These are phyloP conservation scores for Monilinia fructigena DNA, from an alignment of 2,329 filamentous ascomycete species.

Conservation along the genomic window DNA sequence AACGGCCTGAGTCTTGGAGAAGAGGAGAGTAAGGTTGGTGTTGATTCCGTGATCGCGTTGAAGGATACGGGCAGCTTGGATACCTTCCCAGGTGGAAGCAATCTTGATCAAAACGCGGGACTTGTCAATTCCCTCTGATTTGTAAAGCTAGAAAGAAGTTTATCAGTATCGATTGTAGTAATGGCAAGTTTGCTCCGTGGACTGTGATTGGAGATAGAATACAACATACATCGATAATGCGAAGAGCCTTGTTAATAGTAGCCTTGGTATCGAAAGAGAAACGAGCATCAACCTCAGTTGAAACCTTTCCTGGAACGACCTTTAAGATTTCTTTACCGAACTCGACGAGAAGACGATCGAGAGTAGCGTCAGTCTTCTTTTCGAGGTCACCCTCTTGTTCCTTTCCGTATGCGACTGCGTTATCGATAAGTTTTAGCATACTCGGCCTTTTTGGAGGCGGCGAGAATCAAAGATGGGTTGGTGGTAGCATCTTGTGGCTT, in stretches of 20 bases:
- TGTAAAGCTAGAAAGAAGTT: slow-evolving; percentile 71
- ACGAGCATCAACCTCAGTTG: slow-evolving; percentile 93
- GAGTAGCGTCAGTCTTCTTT: slow-evolving; percentile 80
- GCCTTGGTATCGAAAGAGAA: slow-evolving; percentile 94
- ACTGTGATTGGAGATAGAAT: background rate
- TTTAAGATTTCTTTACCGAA: slow-evolving; percentile 97
- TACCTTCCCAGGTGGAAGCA: slow-evolving; percentile 98
- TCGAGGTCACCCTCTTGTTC: slow-evolving; percentile 65
- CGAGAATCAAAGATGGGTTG: slow-evolving; percentile 98
- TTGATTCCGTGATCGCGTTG: slow-evolving; percentile 96
- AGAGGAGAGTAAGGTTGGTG: slow-evolving; percentile 98
- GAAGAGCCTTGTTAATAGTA: slow-evolving; percentile 91
- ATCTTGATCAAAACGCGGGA: slow-evolving; percentile 98
- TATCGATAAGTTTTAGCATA: slow-evolving; percentile 89
- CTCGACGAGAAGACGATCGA: slow-evolving; percentile 93
- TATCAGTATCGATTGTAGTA: background rate
- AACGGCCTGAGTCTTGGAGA: slow-evolving; percentile 92
- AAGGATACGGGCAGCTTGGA: slow-evolving; percentile 96
- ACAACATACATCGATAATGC: slow-evolving; percentile 82
- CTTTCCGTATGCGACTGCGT: slow-evolving; percentile 84
- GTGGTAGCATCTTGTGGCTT: slow-evolving; percentile 99
- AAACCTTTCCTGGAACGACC: slow-evolving; percentile 97
- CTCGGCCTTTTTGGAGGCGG: slow-evolving; percentile 95
- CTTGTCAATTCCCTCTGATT: slow-evolving; percentile 86
- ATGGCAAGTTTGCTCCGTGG: background rate